Conservation (phyloP, 2,329 filamentous ascomycete species). For the Orbilia brochopaga region DNA sequence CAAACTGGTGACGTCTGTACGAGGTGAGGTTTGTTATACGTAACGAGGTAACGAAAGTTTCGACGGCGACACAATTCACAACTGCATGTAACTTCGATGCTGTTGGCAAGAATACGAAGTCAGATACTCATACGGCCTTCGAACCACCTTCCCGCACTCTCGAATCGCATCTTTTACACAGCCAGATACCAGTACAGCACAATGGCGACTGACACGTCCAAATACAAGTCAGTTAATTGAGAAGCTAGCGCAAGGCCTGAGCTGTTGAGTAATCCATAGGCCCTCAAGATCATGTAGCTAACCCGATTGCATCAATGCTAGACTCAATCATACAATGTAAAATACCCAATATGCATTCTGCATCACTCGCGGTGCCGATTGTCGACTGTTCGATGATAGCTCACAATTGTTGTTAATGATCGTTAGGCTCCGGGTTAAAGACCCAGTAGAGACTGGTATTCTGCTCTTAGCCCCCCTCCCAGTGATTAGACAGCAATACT, state of each 20-base stretch:
- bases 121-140: not conserved
- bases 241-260: slow-evolving; percentile 38
- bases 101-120: no score
- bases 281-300: no score
- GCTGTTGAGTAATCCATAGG: slow-evolving; percentile 30
- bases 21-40: not conserved
- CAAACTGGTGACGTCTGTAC: not conserved
- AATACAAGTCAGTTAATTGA: slow-evolving; percentile 68
- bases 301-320: not conserved
- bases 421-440: slow-evolving; percentile 87
- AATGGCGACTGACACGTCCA: slow-evolving; percentile 65
- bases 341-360: not conserved
- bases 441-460: slow-evolving; percentile 77
- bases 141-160: not conserved
- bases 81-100: no score
- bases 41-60: no score
- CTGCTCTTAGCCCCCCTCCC: slow-evolving; percentile 49
- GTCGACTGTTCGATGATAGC: slow-evolving; percentile 51
- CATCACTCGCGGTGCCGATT: not conserved
- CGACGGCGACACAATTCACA: no score
- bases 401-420: slow-evolving; percentile 56
- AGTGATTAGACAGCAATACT: slow-evolving; percentile 1
- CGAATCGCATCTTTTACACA: not conserved
- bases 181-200: slow-evolving; percentile 55
- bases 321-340: slow-evolving; percentile 54